Conservation (phyloP, 2,329 filamentous ascomycete genomes). For the Xylaria polymorpha region DNA sequence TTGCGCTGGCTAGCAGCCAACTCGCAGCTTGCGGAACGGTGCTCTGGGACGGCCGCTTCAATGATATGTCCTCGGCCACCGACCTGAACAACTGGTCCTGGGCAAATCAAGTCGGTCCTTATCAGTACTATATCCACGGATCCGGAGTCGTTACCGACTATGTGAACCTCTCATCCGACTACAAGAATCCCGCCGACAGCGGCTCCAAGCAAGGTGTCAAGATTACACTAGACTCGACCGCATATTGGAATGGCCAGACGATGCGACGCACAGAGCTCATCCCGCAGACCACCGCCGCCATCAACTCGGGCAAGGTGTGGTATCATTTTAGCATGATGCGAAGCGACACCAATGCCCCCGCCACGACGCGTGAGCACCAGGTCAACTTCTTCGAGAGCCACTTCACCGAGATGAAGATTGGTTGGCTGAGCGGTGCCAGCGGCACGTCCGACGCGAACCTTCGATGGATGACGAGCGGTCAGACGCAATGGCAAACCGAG, state of each 20-base stretch:
- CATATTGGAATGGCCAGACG: conserved; percentile 77
- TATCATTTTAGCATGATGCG: conserved; percentile 79
- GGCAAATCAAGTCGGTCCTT: conserved; percentile 69
- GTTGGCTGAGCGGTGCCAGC: conserved; percentile 64
- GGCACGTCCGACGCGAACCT: conserved; percentile 64
- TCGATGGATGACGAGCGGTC: conserved; percentile 72
- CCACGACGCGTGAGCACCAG: conserved; percentile 74
- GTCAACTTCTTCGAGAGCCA: conserved; percentile 73
- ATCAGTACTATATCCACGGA: conserved; percentile 83
- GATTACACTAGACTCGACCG: conserved; percentile 71
- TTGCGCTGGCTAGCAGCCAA: conserved; percentile 41
- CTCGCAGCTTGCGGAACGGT: conserved; percentile 58
- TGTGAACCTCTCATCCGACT: conserved; percentile 68
- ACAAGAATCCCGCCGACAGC: conserved; percentile 74
- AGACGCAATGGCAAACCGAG: conserved; percentile 70
- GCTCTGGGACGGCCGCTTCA: conserved; percentile 71
- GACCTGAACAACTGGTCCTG: conserved; percentile 71
- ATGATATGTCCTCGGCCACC: conserved; percentile 61
- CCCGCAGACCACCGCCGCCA: conserved; percentile 73
- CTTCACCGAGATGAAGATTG: conserved; percentile 80
- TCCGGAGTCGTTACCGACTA: conserved; percentile 66
- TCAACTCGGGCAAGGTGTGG: conserved; percentile 73
- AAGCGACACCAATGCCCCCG: conserved; percentile 68
- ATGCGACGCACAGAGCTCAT: conserved; percentile 82
- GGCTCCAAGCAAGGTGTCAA: conserved; percentile 72